phyloP scores from a whole-genome alignment of 2,329 filamentous ascomycete genomes.

The Colletotrichum sp. region DNA sequence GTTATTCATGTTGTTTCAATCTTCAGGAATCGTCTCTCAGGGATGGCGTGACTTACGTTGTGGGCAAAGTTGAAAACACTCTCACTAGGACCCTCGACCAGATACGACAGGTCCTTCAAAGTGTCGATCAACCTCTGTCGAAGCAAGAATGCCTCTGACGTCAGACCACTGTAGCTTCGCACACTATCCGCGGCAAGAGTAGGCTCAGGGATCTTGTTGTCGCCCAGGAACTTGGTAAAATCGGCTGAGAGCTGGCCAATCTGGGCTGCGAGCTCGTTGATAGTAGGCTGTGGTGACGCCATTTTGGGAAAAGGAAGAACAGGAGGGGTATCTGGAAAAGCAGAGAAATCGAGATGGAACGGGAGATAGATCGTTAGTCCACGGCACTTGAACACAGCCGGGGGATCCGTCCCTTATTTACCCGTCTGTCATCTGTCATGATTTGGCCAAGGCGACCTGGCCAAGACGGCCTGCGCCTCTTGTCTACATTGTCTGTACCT shows the following conservation, averaged over 20 bases:
- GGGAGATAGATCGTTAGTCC: background rate
- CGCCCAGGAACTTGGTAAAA: slow-evolving; percentile 43
- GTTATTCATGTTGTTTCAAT: fast-evolving
- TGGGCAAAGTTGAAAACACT: slow-evolving; percentile 52
- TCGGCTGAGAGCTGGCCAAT: slow-evolving; percentile 47
- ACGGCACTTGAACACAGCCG: background rate
- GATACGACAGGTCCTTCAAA: slow-evolving; percentile 49
- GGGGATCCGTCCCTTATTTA: background rate
- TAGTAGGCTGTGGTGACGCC: slow-evolving; percentile 37
- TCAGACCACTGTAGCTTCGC: slow-evolving; percentile 43
- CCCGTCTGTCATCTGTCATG: background rate
- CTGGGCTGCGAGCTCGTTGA: slow-evolving; percentile 48
- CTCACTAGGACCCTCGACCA: slow-evolving; percentile 54
- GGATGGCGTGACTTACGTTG: slow-evolving; percentile 32
- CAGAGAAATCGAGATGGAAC: background rate
- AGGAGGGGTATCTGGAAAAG: slow-evolving; percentile 7
- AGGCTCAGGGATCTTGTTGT: slow-evolving; percentile 46
- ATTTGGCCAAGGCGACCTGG: background rate
- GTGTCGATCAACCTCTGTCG: slow-evolving; percentile 49
- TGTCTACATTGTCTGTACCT: background rate
- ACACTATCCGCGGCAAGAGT: slow-evolving; percentile 49
- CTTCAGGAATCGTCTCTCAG: fast-evolving
- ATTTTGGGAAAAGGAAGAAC: slow-evolving; percentile 25
- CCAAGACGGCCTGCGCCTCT: background rate
- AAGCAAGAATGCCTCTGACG: slow-evolving; percentile 46